These are phyloP conservation scores for Nannizzia gypsea DNA, from an alignment of 2,329 filamentous ascomycete species.

Conservation along the genomic window DNA sequence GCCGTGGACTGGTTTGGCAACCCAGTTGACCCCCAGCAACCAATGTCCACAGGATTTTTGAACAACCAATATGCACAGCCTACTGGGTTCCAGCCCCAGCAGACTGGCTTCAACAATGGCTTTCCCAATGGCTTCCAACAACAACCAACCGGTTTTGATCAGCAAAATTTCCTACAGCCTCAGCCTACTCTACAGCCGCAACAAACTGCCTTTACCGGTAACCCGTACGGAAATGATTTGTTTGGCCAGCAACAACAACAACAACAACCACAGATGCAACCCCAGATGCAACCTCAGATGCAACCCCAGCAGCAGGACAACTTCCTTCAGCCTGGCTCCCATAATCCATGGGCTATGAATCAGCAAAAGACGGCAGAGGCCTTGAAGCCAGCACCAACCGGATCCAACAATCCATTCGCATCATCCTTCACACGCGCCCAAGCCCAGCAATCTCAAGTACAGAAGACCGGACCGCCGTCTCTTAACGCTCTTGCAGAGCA, in stretches of 20 bases:
- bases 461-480: conserved; percentile 51
- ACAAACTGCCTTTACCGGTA: conserved; percentile 46
- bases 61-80: conserved; percentile 63
- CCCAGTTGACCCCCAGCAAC: conserved; percentile 65
- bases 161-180: conserved; percentile 29
- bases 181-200: conserved; percentile 46
- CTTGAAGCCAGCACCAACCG: conserved; percentile 73
- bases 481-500: conserved; percentile 72
- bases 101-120: conserved; percentile 56
- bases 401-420: conserved; percentile 96
- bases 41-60: conserved; percentile 56
- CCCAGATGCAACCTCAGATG: conserved; percentile 34
- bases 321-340: conserved; percentile 63
- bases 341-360: conserved; percentile 80
- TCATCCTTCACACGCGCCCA: conserved; percentile 51
- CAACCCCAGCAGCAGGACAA: conserved; percentile 44
- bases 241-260: conserved; percentile 44
- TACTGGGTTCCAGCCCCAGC: conserved; percentile 55
- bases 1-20: conserved; percentile 97
- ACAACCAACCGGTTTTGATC: conserved; percentile 60
- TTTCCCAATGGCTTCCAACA: conserved; percentile 57
- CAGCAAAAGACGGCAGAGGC: conserved; percentile 44
- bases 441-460: conserved; percentile 43
- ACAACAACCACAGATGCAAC: conserved; percentile 32
- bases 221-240: conserved; percentile 42